A percentile compares a stretch with the other conserved stretches of the same genome.
These are phyloP conservation scores for Salix udensis DNA, from an alignment of 345 rosid species.

Conservation along the genomic window DNA sequence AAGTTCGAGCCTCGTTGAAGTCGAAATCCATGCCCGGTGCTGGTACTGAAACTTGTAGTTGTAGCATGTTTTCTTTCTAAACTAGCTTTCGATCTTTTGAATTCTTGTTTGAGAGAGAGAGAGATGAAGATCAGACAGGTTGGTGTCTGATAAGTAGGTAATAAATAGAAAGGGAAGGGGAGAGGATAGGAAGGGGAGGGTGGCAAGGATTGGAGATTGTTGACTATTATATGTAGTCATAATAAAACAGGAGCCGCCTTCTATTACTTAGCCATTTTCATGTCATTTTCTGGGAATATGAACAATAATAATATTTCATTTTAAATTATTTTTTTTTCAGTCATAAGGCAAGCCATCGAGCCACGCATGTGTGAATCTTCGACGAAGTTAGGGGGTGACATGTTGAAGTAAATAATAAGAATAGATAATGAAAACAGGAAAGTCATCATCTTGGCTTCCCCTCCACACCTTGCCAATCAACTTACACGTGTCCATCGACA, in stretches of 20 bases:
- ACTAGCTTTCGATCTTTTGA: neutral
- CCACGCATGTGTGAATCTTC: neutral
- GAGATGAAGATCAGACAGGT: neutral
- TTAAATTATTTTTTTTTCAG: no score
- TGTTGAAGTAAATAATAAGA: neutral
- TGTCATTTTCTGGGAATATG: neutral
- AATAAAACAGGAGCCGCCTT: conserved; percentile 13
- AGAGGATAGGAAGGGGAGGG: neutral
- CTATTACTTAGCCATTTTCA: neutral
- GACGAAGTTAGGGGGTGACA: neutral
- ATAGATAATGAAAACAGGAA: neutral
- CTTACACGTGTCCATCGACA: neutral
- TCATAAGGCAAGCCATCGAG: neutral
- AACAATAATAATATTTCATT: no score
- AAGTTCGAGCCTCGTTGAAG: conserved; percentile 40
- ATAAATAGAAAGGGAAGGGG: neutral
- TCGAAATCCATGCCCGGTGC: conserved; percentile 43
- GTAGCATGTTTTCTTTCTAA: neutral
- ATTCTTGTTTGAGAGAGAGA: neutral
- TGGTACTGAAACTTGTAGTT: conserved; percentile 54
- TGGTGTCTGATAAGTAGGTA: neutral
- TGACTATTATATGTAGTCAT: conserved; percentile 5
- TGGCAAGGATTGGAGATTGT: neutral
- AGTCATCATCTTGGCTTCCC: neutral
- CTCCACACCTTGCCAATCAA: neutral